Evolutionary conservation across 225 moss, liverwort and hornwort species (phyloP), one percentile per base, ranked within the genome.

Genomic region (Antitrichia curtipendula): DNA sequence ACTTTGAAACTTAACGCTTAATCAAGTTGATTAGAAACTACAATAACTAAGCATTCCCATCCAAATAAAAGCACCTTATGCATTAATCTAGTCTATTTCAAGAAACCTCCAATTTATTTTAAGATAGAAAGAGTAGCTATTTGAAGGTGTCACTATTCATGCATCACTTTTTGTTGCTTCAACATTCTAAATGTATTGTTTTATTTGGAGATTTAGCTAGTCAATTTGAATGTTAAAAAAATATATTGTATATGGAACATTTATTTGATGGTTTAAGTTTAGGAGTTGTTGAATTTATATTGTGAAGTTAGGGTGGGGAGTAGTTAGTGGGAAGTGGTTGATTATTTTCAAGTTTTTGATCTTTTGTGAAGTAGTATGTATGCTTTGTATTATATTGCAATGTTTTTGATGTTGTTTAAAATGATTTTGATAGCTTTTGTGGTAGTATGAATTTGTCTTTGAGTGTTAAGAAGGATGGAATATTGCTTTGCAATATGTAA

Each of bases 101-200:
- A 8, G 45, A 45, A 45, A 45, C 45, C 45, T 45, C 45, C 45
- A 45, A 45, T 45, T 45, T 45, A 45, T 45, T 6, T 45, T 8
- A 45, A 45, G 8, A 45, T 45, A 45, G 45, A n/a, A n/a, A n/a
- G 45, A 52, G 3, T 52, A 34, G 12, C 12, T 52, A 32, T 34
- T 32, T 12, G 12, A 5, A 1, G 21, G 34, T 20, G 13, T 0
- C 0, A 0, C 8, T 52, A 15, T 24, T 36, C 9, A 36, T 36
- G 36, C 23, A 75, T 36, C 34, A 52, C 1, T 76, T 34, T 74
- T 53, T 76, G 24, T 53, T 53, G 6, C 24, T 54, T 40, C 3
- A 78, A 78, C 12, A 10, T 40, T 56, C 2, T 7, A 40, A 28
- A 19, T 78, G 57, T 12, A 5, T 38, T 57, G 3, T 57, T 57